phyloP scores from a whole-genome alignment of 768 basidiomycete species.

The Pleurotus sapidus region DNA sequence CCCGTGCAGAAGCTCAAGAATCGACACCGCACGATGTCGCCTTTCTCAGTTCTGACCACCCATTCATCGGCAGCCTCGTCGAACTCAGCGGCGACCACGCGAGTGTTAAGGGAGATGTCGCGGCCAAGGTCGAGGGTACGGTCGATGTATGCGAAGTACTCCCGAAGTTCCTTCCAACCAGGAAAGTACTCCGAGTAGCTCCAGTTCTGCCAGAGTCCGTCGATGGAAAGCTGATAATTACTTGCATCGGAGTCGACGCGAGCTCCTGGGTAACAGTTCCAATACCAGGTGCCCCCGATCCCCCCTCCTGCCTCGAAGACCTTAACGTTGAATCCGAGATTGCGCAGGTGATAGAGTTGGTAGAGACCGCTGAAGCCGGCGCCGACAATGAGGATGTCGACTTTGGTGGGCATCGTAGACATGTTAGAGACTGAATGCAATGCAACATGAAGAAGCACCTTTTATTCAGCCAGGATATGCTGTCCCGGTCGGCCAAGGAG shows the following conservation, averaged over 20 bases:
- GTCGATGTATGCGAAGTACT: constrained; percentile 20
- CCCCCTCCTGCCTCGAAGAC: constrained; percentile 10
- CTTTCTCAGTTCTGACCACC: constrained; percentile 9
- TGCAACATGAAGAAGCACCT: too few relatives aligned
- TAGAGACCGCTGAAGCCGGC: constrained; percentile 3
- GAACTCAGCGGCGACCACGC: constrained; percentile 19
- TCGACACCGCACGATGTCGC: constrained; percentile 3
- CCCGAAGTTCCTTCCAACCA: constrained; percentile 5
- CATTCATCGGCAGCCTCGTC: constrained; percentile 9
- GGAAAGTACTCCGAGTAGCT: neutral
- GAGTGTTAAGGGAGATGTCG: constrained; percentile 20
- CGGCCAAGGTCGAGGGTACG: constrained; percentile 20
- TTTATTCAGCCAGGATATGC: too few relatives aligned
- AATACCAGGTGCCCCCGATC: constrained; percentile 12
- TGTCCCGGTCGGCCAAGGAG: too few relatives aligned
- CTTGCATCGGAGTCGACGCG: constrained; percentile 6
- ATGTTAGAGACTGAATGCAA: too few relatives aligned
- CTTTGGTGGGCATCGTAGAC: too few relatives aligned
- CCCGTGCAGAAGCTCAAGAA: constrained; percentile 15
- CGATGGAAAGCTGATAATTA: neutral
- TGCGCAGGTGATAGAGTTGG: neutral
- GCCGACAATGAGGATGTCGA: constrained; percentile 6
- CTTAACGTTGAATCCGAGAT: neutral
- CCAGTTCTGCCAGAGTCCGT: constrained; percentile 5
- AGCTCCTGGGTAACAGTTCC: constrained; percentile 2